phyloP scores from a whole-genome alignment of 148 eudicot species.

The Linanthus parryae region DNA sequence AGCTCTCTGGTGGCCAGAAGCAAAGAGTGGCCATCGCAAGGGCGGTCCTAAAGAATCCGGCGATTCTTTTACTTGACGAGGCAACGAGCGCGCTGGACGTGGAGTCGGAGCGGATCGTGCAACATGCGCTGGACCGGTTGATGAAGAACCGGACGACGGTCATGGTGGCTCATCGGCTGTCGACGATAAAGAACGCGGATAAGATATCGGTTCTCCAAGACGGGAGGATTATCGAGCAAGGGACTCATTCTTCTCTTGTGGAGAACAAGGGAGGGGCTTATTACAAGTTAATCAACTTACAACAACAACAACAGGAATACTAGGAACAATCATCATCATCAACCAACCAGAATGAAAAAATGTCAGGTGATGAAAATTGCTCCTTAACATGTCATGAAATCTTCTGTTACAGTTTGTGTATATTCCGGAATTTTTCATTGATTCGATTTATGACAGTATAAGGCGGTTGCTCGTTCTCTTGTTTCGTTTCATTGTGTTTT shows the following conservation, averaged over 20 bases:
- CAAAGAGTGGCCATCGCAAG: conserved; percentile 97
- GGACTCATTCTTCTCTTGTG: conserved; percentile 23
- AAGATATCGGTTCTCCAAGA: conserved; percentile 85
- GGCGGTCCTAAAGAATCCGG: conserved; percentile 79
- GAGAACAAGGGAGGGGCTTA: conserved; percentile 17
- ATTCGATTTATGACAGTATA: too few species aligned
- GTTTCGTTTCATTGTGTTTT: too few species aligned
- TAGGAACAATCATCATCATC: too few species aligned
- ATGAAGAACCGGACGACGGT: conserved; percentile 88
- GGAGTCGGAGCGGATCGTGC: conserved; percentile 89
- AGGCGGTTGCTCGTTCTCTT: too few species aligned
- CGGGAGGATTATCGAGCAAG: conserved; percentile 84
- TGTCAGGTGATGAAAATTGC: too few species aligned
- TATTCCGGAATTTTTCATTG: too few species aligned
- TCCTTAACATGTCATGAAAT: too few species aligned
- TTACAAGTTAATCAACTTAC: conserved; percentile 17
- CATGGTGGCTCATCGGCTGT: conserved; percentile 83
- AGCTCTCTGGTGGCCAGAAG: conserved; percentile 96
- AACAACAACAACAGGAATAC: conserved; percentile 11
- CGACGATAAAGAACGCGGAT: conserved; percentile 84
- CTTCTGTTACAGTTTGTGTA: too few species aligned
- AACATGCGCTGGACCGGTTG: conserved; percentile 74
- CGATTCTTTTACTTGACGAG: conserved; percentile 76
- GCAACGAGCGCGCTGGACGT: conserved; percentile 89
- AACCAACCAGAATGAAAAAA: too few species aligned